phyloP scores from a whole-genome alignment of 352 stramenopile genomes.

The Phytopythium helicoides region DNA sequence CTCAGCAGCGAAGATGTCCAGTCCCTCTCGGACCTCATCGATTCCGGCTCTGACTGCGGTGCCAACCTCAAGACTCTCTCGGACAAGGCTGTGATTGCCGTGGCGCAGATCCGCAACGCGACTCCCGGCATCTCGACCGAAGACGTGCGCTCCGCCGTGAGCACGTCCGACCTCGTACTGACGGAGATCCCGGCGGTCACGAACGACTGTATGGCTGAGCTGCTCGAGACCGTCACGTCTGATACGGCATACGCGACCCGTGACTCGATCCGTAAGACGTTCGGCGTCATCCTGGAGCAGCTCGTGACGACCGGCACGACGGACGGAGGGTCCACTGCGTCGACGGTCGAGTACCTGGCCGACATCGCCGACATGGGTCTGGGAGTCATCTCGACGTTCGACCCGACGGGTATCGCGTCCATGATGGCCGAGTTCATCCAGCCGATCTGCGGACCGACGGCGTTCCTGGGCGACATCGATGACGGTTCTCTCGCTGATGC shows the following conservation, averaged over 20 bases:
- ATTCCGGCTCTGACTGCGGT: conserved; percentile 17
- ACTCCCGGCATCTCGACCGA: conserved; percentile 9
- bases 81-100: conserved; percentile 17
- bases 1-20: conserved; percentile 3
- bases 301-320: conserved; percentile 32
- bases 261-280: conserved; percentile 44
- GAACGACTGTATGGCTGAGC: conserved; percentile 37
- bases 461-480: conserved; percentile 55
- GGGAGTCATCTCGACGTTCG: conserved; percentile 36
- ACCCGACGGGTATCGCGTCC: conserved; percentile 44
- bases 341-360: conserved; percentile 32
- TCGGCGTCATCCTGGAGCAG: conserved; percentile 40
- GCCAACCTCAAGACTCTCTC: conserved; percentile 24
- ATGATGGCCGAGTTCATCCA: conserved; percentile 53
- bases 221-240: conserved; percentile 24
- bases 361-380: conserved; percentile 36
- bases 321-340: conserved; percentile 15
- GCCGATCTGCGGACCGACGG: conserved; percentile 54
- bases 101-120: conserved; percentile 15
- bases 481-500: conserved; percentile 38
- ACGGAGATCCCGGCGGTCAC: conserved; percentile 43
- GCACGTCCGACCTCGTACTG: conserved; percentile 35
- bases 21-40: conserved; percentile 19
- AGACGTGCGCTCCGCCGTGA: conserved; percentile 31
- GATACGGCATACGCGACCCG: conserved; percentile 35